A percentile compares a stretch with the other conserved stretches of the same genome.
phyloP scores from a whole-genome alignment of 352 stramenopile species.

The Pythium pectinolyticum region DNA sequence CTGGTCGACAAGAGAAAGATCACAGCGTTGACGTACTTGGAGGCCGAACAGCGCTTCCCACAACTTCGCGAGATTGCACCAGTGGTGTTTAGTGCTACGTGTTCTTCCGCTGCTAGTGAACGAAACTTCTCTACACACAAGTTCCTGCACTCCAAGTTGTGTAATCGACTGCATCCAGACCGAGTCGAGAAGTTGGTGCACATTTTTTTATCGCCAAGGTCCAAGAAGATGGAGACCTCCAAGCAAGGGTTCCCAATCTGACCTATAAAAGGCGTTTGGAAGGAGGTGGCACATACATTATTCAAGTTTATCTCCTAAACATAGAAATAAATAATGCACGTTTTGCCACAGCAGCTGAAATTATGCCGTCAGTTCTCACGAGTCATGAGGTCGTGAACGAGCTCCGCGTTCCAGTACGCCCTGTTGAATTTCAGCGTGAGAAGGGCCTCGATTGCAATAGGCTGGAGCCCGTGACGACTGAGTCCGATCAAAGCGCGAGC shows the following conservation, averaged over 20 bases:
- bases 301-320: not conserved
- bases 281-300: not conserved
- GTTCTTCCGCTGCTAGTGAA: not conserved
- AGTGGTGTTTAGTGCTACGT: not conserved
- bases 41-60: not conserved
- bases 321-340: not conserved
- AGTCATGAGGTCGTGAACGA: not conserved
- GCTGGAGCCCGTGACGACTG: not conserved
- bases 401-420: not conserved
- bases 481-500: not conserved
- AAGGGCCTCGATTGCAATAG: not conserved
- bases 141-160: conserved; percentile 2
- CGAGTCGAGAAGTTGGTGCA: conserved; percentile 16
- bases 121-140: conserved; percentile 15
- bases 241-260: too few species aligned
- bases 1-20: not conserved
- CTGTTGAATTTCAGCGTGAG: not conserved
- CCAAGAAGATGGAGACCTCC: not conserved
- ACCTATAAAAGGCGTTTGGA: too few species aligned
- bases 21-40: not conserved
- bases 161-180: conserved; percentile 4
- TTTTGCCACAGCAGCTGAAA: not conserved
- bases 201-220: conserved; percentile 15
- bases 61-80: not conserved
- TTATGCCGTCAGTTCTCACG: not conserved